Percentiles rank a stretch among this genome's conserved stretches.
Conservation (phyloP, 768 basidiomycete genomes). For the Lactarius indigo region DNA sequence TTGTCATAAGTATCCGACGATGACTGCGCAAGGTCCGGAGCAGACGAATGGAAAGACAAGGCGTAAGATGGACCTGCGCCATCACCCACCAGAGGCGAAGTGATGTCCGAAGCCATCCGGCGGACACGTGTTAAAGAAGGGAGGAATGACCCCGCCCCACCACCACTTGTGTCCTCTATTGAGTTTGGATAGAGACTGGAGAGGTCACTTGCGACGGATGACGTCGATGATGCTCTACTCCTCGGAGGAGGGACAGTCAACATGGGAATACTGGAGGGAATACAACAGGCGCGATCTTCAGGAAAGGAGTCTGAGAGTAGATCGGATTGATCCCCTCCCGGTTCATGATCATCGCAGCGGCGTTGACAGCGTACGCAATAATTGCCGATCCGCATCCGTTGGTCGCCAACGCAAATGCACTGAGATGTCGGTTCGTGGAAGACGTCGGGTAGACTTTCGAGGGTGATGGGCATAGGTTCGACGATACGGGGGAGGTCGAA, state of each 20-base stretch:
- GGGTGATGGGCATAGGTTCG: slow-evolving; percentile 21
- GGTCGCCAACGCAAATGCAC: slow-evolving; percentile 13
- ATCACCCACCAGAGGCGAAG: slow-evolving; percentile 7
- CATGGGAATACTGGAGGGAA: slow-evolving; percentile 13
- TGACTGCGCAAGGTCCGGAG: slow-evolving; percentile 7
- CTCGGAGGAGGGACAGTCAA: slow-evolving; percentile 17
- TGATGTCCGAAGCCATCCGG: slow-evolving; percentile 3
- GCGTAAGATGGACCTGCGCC: slow-evolving; percentile 3
- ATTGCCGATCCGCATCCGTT: slow-evolving; percentile 9
- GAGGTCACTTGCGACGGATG: slow-evolving; percentile 21
- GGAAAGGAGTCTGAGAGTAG: slow-evolving; percentile 3
- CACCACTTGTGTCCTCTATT: slow-evolving; percentile 15
- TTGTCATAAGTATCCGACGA: slow-evolving; percentile 18
- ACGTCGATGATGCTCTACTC: slow-evolving; percentile 25
- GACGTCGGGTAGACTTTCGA: slow-evolving; percentile 28
- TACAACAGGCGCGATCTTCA: slow-evolving; percentile 2
- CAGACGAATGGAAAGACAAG: slow-evolving; percentile 11
- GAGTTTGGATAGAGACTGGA: slow-evolving; percentile 20
- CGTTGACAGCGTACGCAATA: slow-evolving; percentile 24
- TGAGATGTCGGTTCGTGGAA: slow-evolving; percentile 30
- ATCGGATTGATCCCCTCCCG: slow-evolving; percentile 12
- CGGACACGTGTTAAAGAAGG: slow-evolving; percentile 21
- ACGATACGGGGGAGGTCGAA: slow-evolving; percentile 18
- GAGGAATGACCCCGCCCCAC: neutral
- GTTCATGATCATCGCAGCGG: slow-evolving; percentile 17